Evolutionary conservation across 2,329 filamentous ascomycete species (phyloP), one percentile per base, ranked within the genome.

Genomic region (Arthrobotrys entomopaga): DNA sequence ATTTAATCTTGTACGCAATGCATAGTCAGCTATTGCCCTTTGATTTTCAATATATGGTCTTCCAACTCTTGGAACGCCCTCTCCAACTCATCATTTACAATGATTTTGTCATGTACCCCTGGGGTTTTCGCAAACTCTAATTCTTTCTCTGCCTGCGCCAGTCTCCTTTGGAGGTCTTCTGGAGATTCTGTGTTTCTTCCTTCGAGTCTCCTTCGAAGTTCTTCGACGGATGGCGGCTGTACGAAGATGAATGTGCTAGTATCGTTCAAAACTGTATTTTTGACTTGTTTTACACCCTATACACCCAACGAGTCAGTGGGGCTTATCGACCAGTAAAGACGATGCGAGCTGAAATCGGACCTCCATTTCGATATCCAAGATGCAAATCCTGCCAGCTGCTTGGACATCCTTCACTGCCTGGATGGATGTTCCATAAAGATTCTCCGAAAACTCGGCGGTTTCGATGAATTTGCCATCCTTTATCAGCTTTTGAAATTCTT

Each of bases 311-410:
- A 10, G 42, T 61, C 19, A 57, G 49, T 50, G 13, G 60, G 20
- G 11, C 53, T 5, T 38, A 46, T 6, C 58, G 16, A 34, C 10
- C 11, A 16, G 53, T 20, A 26, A 13, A 10, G 13, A 48, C 4
- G n/a, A 46, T 86, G 42, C 13, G 42, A 46, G 16, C 81, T 93
- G 29, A 3, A 34, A 34, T 34, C 29, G 10, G 26, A 78, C 77
- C 75, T 97, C 93, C 92, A 97, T 97, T 85, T 97, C 94, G 80
- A 97, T 98, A 81, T 98, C 94, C 78, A 97, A 84, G 54, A 97
- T 88, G 75, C 93, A 94, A 48, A 93, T 87, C 79, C 86, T 86
- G 16, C 86, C 86, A 7, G 82, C 79, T 52, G 86, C 84, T 16
- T 82, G 80, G 22, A 88, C 82, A 79, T 91, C 88, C 81, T 89